Conservation (phyloP, 352 stramenopile genomes). For the Blastocystis sp. region DNA sequence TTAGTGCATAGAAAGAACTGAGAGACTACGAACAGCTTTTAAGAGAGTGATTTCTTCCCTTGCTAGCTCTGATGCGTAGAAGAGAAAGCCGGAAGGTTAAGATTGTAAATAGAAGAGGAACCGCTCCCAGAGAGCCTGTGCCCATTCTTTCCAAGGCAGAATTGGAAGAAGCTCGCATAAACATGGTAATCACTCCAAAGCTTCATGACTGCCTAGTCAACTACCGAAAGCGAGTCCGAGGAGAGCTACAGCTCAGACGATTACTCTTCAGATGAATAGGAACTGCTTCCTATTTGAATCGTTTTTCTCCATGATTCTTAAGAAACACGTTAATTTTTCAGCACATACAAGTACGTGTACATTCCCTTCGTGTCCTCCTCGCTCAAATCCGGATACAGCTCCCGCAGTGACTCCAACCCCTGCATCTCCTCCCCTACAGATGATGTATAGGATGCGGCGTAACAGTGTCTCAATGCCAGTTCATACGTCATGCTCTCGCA, state of each 20-base stretch:
- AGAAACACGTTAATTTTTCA: background rate
- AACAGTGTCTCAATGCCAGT: slow-evolving; percentile 38
- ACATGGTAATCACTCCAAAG: background rate
- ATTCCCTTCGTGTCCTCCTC: slow-evolving; percentile 12
- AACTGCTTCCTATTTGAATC: no score
- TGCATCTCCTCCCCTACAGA: background rate
- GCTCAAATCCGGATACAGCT: background rate
- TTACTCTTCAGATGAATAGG: no score
- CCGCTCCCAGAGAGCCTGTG: background rate
- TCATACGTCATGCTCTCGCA: slow-evolving; percentile 5
- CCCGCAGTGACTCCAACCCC: background rate
- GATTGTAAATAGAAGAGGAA: background rate
- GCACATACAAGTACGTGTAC: slow-evolving; percentile 61
- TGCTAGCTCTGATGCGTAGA: background rate
- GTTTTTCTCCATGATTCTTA: background rate
- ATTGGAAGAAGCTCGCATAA: background rate
- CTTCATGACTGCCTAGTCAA: no score
- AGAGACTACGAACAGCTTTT: slow-evolving; percentile 52
- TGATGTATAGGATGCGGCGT: background rate
- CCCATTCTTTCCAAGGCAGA: slow-evolving; percentile 24
- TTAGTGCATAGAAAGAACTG: slow-evolving; percentile 39
- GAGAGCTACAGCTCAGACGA: no score
- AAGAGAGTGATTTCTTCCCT: background rate
- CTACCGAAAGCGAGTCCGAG: no score
- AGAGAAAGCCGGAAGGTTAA: background rate